Evolutionary conservation across 2,329 filamentous ascomycete species (phyloP), one percentile per base, ranked within the genome.

Genomic region (Epicoccum sorghinum): DNA sequence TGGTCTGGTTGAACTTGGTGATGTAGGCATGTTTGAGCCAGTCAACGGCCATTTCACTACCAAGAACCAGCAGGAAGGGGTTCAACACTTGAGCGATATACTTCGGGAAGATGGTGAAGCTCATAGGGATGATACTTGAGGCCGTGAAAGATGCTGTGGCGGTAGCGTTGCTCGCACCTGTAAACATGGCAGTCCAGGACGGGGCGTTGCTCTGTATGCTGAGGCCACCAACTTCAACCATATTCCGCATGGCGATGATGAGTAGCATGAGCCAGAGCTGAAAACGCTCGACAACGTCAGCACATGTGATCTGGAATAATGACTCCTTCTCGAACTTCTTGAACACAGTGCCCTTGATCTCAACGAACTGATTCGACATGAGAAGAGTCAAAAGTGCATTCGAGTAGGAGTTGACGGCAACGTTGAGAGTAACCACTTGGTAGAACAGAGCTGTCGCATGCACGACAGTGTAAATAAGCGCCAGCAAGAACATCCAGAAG

Each of bases 321-420:
- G 96, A 98, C 70, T 99, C 95, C 73, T 97, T 98, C 67, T 99
- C 95, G 60, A 98, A 96, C 57, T 93, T 95, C 79, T 99, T 98
- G 81, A 99, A 99, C 0, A 99, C 96, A 0, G 93, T 96, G 57
- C 91, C 91, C 71, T 99, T 99, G 80, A 99, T 96, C 77, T 99
- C 95, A 38, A 99, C 95, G 67, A 99, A 99, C 70, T 99, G 96
- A 70, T 98, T 99, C 6, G 93, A 97, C 71, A 99, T 86, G 2
- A 99, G 81, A 0, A 99, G 83, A 0, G 95, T 97, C 30, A 99
- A 82, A 4, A 99, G 80, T 0, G 95, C 93, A 69, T 99, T 99
- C 0, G 93, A 97, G 75, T 99, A 99, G 0, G 93, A 97, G 75
- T 99, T 99, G 65, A 99, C 93, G 0, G 95, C 95, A 3, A 99